Conservation (phyloP, 2,329 filamentous ascomycete genomes). For the Xylaria sp. region DNA sequence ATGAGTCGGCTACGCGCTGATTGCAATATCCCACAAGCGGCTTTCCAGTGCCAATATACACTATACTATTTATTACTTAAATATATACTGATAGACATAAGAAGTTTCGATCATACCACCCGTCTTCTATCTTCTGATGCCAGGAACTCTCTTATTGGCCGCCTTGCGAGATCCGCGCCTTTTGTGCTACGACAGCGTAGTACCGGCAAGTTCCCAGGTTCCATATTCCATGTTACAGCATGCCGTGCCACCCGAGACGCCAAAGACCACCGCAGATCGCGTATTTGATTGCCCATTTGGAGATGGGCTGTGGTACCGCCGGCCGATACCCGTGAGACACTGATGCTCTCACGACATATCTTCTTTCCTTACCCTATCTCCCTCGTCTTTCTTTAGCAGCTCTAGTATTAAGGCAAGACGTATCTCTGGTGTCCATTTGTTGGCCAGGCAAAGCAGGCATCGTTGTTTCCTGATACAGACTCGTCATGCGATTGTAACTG, state of each 20-base stretch:
- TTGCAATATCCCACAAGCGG: constrained; percentile 11
- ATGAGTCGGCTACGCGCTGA: constrained; percentile 10
- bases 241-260: constrained; percentile 36
- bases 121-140: constrained; percentile 13
- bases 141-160: constrained; percentile 27
- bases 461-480: constrained; percentile 11
- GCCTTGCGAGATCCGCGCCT: constrained; percentile 37
- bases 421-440: constrained; percentile 13
- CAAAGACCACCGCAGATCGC: constrained; percentile 40
- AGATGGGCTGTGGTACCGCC: constrained; percentile 20
- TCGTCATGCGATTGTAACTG: constrained; percentile 14
- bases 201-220: constrained; percentile 28
- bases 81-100: constrained; percentile 13
- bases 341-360: constrained; percentile 12
- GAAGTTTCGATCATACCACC: constrained; percentile 27
- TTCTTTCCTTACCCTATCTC: neutral
- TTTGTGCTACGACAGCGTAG: constrained; percentile 34
- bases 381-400: neutral
- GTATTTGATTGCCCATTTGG: constrained; percentile 33
- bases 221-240: constrained; percentile 30
- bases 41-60: constrained; percentile 9
- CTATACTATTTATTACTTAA: neutral
- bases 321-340: constrained; percentile 21
- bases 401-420: constrained; percentile 1
- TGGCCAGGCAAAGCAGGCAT: constrained; percentile 15